Percentiles rank a stretch among this genome's conserved stretches.
Evolutionary conservation across 441 rosid genomes (phyloP).

Genomic region (Adansonia rubrostipa): DNA sequence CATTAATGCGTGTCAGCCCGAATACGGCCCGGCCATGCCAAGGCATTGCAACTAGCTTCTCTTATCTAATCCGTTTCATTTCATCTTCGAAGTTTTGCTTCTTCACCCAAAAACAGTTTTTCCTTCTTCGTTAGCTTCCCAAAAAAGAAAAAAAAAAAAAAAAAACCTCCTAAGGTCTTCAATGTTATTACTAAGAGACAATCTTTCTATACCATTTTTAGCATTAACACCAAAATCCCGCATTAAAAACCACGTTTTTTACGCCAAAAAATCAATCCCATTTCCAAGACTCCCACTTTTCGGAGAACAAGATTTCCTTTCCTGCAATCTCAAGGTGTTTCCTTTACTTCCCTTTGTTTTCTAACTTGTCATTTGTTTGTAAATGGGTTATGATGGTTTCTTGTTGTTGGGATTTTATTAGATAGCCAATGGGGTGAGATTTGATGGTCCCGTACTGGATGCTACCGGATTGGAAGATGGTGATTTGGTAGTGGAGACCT

Average conservation of each 20-base stretch:
- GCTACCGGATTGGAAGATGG: constrained; percentile 45
- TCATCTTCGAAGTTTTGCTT: neutral
- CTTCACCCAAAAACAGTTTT: neutral
- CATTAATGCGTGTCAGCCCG: neutral
- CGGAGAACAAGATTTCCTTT: constrained; percentile 26
- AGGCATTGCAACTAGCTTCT: neutral
- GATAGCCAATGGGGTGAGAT: constrained; percentile 57
- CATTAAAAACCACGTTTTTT: neutral
- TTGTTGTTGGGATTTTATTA: constrained; percentile 28
- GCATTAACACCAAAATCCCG: constrained; percentile 13
- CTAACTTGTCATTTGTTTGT: neutral
- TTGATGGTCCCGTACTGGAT: constrained; percentile 61
- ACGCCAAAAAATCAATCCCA: constrained; percentile 13
- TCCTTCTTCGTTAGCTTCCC: neutral
- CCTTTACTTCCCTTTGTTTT: neutral
- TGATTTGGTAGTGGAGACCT: constrained; percentile 61
- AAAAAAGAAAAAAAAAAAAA: neutral
- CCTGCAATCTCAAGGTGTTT: constrained; percentile 33
- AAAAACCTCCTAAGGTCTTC: neutral
- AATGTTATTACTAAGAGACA: constrained; percentile 15
- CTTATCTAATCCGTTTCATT: neutral
- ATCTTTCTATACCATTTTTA: constrained; percentile 6
- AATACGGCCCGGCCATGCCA: neutral
- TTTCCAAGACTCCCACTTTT: constrained; percentile 31
- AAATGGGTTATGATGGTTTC: constrained; percentile 12